These are phyloP conservation scores for Pseudocercospora vitis DNA, from an alignment of 2,329 filamentous ascomycete species.

Conservation along the genomic window DNA sequence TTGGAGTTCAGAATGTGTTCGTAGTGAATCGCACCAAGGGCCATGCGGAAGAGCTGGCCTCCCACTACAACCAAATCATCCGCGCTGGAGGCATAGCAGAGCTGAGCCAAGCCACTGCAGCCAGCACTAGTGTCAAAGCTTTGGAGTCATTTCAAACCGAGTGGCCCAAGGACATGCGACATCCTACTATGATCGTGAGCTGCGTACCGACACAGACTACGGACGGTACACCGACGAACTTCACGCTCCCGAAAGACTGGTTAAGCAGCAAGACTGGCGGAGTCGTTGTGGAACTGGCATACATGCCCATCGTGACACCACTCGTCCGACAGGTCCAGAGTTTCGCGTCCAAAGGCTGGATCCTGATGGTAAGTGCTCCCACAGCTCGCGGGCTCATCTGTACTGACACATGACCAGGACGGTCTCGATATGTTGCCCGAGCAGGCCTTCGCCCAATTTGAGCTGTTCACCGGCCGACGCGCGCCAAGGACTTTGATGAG, in stretches of 20 bases:
- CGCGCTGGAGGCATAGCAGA: conserved; percentile 26
- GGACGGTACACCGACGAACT: conserved; percentile 66
- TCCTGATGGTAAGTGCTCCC: conserved; percentile 53
- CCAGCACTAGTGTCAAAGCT: conserved; percentile 52
- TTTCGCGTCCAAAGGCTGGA: conserved; percentile 64
- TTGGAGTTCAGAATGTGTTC: conserved; percentile 74
- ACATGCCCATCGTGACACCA: conserved; percentile 71
- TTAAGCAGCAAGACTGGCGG: conserved; percentile 71
- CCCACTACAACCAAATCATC: conserved; percentile 65
- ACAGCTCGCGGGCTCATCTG: background rate
- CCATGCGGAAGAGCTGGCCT: conserved; percentile 67
- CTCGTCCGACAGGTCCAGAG: conserved; percentile 66
- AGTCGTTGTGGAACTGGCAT: conserved; percentile 70
- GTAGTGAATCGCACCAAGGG: conserved; percentile 69
- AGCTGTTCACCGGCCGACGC: conserved; percentile 73
- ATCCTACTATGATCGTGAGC: conserved; percentile 72
- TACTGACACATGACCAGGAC: conserved; percentile 43
- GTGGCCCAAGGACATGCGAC: conserved; percentile 64
- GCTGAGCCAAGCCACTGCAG: conserved; percentile 22
- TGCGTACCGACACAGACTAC: conserved; percentile 72
- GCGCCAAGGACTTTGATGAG: conserved; percentile 72
- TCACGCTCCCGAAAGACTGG: conserved; percentile 69
- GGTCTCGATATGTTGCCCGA: conserved; percentile 74
- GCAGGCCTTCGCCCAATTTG: conserved; percentile 79
- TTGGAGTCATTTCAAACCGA: conserved; percentile 58